Base-by-base conservation (phyloP, 768 basidiomycete species). In the Suillus bovinus region DNA sequence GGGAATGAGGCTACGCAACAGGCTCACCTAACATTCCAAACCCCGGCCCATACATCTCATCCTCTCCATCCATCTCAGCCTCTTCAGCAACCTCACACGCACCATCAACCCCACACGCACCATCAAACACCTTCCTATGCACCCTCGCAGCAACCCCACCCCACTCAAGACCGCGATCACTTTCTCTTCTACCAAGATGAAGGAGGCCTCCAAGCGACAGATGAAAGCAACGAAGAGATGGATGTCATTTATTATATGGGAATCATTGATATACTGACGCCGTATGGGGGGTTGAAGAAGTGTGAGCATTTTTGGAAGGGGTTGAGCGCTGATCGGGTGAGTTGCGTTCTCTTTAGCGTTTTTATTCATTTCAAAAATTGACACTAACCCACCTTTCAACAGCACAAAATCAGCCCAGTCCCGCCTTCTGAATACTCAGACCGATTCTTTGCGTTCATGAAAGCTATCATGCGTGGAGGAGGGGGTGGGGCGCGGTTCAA, bases 131-230 rank as follows among this genome's bases (percentile, higher is more conserved):
- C 50, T 31, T 20, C 50, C 11, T 5, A 42, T n/a, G 20, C 17
- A 52, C n/a, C 56, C 29, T 29, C 41, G 11, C 41, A 55, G 3
- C 58, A 55, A 24, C 36, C 54, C 36, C 24, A 56, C 17, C 55
- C 38, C 3, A 56, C 55, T 17, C 55, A 56, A 56, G 75, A 74
- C 38, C 74, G 84, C 38, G 75, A 84, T 29, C 85, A 92, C 62
- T 94, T 96, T 72, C 75, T 98, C 31, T 99, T 99, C 76, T 98
- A 97, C 71, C 93, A 96, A 69, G 96, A 99, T 71, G 97, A 99
- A 68, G 95, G 95, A 14, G 97, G 97, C 0, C 71, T 96, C 49
- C 83, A 90, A 36, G 93, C 95, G 39, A 97, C 96, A 20, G 87
- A 96, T 73, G 96, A 98, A 69, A 76, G 74, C 10, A 96, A 99